These are phyloP conservation scores for Massariosphaeria phaeospora DNA, from an alignment of 495 filamentous ascomycete species.

Conservation along the genomic window DNA sequence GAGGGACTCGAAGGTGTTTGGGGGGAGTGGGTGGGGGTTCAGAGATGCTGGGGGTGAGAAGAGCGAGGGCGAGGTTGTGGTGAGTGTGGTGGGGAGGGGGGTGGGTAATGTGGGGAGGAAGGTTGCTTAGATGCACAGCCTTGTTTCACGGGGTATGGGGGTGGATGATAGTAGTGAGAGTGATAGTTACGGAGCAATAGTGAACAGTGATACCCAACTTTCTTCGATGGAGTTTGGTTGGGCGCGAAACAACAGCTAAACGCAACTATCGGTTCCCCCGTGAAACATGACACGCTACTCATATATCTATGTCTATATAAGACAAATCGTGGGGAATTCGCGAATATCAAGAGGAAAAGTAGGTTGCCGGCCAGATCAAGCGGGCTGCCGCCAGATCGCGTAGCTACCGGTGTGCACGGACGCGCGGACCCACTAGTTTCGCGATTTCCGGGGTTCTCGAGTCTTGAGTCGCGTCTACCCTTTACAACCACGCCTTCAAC, in stretches of 20 bases:
- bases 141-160: not conserved
- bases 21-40: slow-evolving; percentile 80
- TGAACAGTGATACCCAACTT: no score
- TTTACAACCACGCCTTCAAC: no score
- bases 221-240: not conserved
- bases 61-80: slow-evolving; percentile 64
- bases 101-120: slow-evolving; percentile 95
- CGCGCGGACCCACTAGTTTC: not conserved
- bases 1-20: slow-evolving; percentile 79
- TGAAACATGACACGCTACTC: not conserved
- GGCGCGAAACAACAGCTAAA: not conserved
- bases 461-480: not conserved
- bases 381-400: not conserved
- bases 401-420: not conserved
- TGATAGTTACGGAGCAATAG: no score
- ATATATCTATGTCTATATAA: not conserved
- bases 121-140: slow-evolving; percentile 55
- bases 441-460: no score
- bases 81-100: slow-evolving; percentile 88
- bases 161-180: not conserved
- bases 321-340: not conserved
- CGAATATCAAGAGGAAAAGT: not conserved
- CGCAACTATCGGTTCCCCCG: no score
- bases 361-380: not conserved
- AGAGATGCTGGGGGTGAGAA: slow-evolving; percentile 65